Evolutionary conservation across 139 green algal genomes (phyloP).

Genomic region (Tetraselmis striata): DNA sequence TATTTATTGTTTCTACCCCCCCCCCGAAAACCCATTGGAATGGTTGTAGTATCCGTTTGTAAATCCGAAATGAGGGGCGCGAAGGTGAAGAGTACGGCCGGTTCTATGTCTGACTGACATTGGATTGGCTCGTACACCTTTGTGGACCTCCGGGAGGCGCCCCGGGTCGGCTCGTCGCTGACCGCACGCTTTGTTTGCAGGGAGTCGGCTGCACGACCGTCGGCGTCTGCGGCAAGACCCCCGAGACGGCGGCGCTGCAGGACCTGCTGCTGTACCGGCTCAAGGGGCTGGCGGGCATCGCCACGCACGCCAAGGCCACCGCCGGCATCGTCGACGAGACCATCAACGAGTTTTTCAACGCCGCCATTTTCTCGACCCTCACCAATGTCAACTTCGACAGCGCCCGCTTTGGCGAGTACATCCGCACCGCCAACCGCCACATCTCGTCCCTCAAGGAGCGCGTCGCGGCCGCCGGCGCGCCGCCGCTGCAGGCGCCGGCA

Average conservation of each 20-base stretch:
- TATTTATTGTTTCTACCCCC: too few species aligned
- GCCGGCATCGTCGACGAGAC: conserved; percentile 19
- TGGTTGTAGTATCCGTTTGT: too few species aligned
- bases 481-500: background rate
- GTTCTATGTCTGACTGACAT: too few species aligned
- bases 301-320: background rate
- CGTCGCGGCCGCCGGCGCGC: conserved; percentile 14
- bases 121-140: too few species aligned
- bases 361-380: conserved; percentile 50
- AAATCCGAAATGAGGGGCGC: too few species aligned
- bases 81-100: too few species aligned
- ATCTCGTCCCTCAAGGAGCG: conserved; percentile 18
- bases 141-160: too few species aligned
- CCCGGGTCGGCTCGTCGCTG: too few species aligned
- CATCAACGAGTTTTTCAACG: conserved; percentile 43
- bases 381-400: conserved; percentile 70
- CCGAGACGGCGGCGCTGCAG: conserved; percentile 48
- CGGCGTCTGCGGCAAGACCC: conserved; percentile 64
- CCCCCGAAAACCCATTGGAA: too few species aligned
- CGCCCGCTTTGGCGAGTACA: conserved; percentile 29
- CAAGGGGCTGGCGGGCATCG: conserved; percentile 12
- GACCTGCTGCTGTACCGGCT: conserved; percentile 50
- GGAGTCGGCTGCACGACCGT: conserved; percentile 44
- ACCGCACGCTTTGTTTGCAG: too few species aligned
- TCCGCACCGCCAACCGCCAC: conserved; percentile 1